Evolutionary conservation across 192 early-diverging fungal species (phyloP), one percentile per base, ranked within the genome.

Genomic region (Backusella tuberculispora): DNA sequence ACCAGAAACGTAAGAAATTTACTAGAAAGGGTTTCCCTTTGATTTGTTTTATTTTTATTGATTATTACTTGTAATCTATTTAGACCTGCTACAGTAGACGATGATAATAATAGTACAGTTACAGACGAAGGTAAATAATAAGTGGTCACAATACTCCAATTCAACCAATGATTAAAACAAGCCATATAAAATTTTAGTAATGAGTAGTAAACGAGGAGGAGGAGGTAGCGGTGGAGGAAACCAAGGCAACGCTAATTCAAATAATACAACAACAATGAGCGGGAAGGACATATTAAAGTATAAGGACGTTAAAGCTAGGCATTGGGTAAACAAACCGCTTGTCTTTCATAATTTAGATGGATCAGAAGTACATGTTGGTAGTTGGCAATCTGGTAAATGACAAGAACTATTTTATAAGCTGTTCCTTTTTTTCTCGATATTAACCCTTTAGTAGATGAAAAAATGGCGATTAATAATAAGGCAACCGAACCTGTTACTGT

Each of bases 401-500:
- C 15, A 47, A 69, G 10, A 29, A 1, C 4, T 9, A 26, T 60
- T 3, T 17, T 10, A 47, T 17, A 47, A 17, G 14, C 4, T 29
- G 13, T 6, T 44, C 3, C 17, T 26, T 43, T n/a, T 24, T 19
- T 17, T 24, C 4, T 24, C 4, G 42, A 63, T 64, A n/a, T 6
- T n/a, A 38, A 14, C 2, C 38, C 15, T 53, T 40, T n/a, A 7
- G 0, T 53, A 73, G 76, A 78, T 42, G 71, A 78, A 48, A 45
- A 15, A 8, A 80, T 76, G 75, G 41, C 66, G 5, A 76, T 80
- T 63, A 80, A 80, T 56, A 68, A 47, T 10, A 53, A 41, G 9
- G 26, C 71, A 70, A 76, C 74, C 7, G 79, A 80, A 73, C 79
- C 75, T 8, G 74, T 68, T 5, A 70, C 75, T n/a, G 71, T 69